These are phyloP conservation scores for Coleophoma cylindrospora DNA, from an alignment of 2,329 filamentous ascomycete species.

Conservation along the genomic window DNA sequence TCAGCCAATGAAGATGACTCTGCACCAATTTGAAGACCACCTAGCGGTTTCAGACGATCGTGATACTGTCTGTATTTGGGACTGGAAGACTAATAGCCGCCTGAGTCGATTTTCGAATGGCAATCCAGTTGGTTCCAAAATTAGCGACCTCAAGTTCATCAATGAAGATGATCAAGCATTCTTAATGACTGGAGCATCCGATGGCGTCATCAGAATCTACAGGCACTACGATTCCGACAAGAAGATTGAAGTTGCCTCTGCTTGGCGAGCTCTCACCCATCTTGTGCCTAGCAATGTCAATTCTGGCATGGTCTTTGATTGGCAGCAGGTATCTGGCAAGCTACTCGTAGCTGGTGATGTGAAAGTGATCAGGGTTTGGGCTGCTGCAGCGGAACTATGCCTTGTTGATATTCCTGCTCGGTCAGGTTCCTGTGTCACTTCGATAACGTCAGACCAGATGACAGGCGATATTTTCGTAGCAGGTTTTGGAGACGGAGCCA, in stretches of 20 bases:
- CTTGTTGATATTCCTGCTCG: conserved; percentile 90
- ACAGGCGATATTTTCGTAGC: conserved; percentile 95
- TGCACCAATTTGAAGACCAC: conserved; percentile 97
- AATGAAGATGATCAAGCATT: conserved; percentile 97
- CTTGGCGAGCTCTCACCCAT: conserved; percentile 89
- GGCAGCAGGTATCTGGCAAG: conserved; percentile 96
- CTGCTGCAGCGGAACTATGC: conserved; percentile 88
- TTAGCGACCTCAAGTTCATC: conserved; percentile 94
- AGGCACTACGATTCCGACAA: conserved; percentile 79
- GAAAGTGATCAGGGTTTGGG: conserved; percentile 93
- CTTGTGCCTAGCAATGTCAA: conserved; percentile 92
- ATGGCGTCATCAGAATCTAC: conserved; percentile 91
- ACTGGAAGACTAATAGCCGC: conserved; percentile 75
- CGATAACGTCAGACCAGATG: conserved; percentile 94
- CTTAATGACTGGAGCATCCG: conserved; percentile 89
- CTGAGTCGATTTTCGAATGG: conserved; percentile 89
- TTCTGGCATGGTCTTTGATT: conserved; percentile 94
- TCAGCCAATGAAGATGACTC: conserved; percentile 88
- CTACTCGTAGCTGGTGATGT: conserved; percentile 96
- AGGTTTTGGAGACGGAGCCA: conserved; percentile 91
- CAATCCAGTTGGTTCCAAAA: conserved; percentile 84
- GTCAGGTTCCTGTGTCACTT: conserved; percentile 92
- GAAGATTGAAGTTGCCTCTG: conserved; percentile 78
- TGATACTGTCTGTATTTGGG: conserved; percentile 88
- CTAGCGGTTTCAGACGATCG: conserved; percentile 89